phyloP scores from a whole-genome alignment of 768 basidiomycete species.

The Kwoniella sp. region DNA sequence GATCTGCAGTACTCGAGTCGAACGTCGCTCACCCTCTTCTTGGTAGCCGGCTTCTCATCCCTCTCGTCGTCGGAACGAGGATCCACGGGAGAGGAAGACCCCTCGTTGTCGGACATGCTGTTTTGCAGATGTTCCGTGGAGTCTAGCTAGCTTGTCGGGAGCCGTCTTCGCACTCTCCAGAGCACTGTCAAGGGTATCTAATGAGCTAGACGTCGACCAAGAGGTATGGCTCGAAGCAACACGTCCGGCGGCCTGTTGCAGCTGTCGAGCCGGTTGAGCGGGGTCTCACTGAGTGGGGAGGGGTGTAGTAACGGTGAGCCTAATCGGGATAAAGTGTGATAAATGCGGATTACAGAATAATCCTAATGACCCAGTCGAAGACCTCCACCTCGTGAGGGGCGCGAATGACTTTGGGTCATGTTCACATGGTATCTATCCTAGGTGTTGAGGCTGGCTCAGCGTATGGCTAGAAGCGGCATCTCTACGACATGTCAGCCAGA shows the following conservation, averaged over 20 bases:
- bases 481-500: constrained; percentile 2
- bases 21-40: constrained; percentile 29
- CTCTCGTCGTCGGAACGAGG: constrained; percentile 12
- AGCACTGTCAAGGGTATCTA: too few species aligned
- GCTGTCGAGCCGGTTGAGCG: too few species aligned
- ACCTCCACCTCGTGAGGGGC: background rate
- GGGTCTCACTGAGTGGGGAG: too few species aligned
- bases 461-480: background rate
- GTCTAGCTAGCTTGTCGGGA: too few species aligned
- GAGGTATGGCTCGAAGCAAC: too few species aligned
- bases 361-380: too few species aligned
- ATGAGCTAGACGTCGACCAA: too few species aligned
- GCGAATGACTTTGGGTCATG: constrained; percentile 8
- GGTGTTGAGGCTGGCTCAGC: background rate
- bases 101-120: constrained; percentile 30
- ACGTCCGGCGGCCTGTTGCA: too few species aligned
- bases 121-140: background rate
- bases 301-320: background rate
- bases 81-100: constrained; percentile 20
- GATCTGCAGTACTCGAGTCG: background rate
- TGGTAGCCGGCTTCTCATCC: constrained; percentile 11
- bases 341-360: background rate
- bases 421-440: background rate
- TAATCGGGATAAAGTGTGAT: constrained; percentile 10
- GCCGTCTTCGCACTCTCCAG: too few species aligned